These are phyloP conservation scores for Epichloe elymi DNA, from an alignment of 2,329 filamentous ascomycete genomes.

Conservation along the genomic window DNA sequence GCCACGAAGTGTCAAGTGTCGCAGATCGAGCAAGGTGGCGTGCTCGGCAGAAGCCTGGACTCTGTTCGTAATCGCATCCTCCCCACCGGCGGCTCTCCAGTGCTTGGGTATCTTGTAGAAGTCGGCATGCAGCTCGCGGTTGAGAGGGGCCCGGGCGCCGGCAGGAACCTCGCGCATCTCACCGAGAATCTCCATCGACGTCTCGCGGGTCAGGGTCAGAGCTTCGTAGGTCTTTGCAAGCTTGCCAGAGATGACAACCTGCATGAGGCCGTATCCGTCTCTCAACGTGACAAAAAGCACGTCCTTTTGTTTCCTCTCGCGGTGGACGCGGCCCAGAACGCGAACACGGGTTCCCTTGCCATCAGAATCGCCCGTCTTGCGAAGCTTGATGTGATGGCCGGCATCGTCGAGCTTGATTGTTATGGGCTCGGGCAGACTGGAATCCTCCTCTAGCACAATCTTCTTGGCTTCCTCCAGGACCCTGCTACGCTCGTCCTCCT, in stretches of 20 bases:
- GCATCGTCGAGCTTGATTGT: slow-evolving; percentile 43
- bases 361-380: slow-evolving; percentile 24
- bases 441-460: slow-evolving; percentile 55
- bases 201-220: slow-evolving; percentile 72
- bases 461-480: slow-evolving; percentile 64
- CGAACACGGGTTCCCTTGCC: slow-evolving; percentile 60
- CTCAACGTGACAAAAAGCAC: slow-evolving; percentile 76
- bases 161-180: slow-evolving; percentile 72
- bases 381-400: slow-evolving; percentile 18
- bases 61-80: slow-evolving; percentile 81
- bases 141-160: slow-evolving; percentile 65
- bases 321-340: slow-evolving; percentile 71
- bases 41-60: slow-evolving; percentile 41
- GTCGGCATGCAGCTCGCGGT: slow-evolving; percentile 82
- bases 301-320: slow-evolving; percentile 69
- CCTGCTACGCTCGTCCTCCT: slow-evolving; percentile 11
- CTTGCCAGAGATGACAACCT: slow-evolving; percentile 46
- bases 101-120: slow-evolving; percentile 66
- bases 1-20: slow-evolving; percentile 74
- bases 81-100: slow-evolving; percentile 61
- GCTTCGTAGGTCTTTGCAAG: slow-evolving; percentile 88
- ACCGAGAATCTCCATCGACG: slow-evolving; percentile 72
- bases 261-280: slow-evolving; percentile 50
- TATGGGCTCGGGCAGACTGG: slow-evolving; percentile 62
- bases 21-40: slow-evolving; percentile 59